phyloP scores from a whole-genome alignment of 352 stramenopile genomes.

The Phytophthora vignae region DNA sequence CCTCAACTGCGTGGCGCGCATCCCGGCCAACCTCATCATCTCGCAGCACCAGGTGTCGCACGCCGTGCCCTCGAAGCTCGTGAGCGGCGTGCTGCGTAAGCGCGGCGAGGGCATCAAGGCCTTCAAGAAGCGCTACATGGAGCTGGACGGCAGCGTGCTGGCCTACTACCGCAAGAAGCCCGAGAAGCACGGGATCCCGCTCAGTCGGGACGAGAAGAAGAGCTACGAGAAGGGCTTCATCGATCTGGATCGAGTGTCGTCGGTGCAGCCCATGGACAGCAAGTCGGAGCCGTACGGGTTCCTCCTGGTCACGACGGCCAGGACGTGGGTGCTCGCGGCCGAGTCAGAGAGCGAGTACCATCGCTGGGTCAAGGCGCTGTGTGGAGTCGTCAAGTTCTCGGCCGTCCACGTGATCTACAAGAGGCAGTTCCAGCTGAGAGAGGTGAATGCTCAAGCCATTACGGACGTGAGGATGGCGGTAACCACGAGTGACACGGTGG shows the following conservation, averaged over 20 bases:
- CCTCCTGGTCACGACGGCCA: slow-evolving; percentile 72
- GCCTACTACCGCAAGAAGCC: slow-evolving; percentile 88
- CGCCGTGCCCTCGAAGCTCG: slow-evolving; percentile 40
- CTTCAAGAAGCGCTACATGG: slow-evolving; percentile 87
- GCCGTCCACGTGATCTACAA: slow-evolving; percentile 84
- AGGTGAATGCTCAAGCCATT: slow-evolving; percentile 85
- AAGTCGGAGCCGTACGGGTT: slow-evolving; percentile 71
- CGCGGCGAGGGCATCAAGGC: slow-evolving; percentile 74
- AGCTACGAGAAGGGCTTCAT: slow-evolving; percentile 65
- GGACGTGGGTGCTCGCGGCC: slow-evolving; percentile 76
- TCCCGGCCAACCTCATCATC: slow-evolving; percentile 70
- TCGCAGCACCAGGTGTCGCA: slow-evolving; percentile 43
- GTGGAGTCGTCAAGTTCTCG: slow-evolving; percentile 81
- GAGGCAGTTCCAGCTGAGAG: slow-evolving; percentile 84
- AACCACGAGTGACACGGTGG: slow-evolving; percentile 82
- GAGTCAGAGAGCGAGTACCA: slow-evolving; percentile 77
- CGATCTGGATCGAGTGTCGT: slow-evolving; percentile 78
- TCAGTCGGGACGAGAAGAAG: slow-evolving; percentile 77
- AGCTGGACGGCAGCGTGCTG: slow-evolving; percentile 68
- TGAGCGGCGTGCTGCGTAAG: slow-evolving; percentile 74
- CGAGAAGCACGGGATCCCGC: slow-evolving; percentile 71
- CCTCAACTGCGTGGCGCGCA: slow-evolving; percentile 76
- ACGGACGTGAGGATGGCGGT: slow-evolving; percentile 90
- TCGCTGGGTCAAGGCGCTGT: slow-evolving; percentile 84
- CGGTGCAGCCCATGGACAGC: slow-evolving; percentile 68